Conservation (phyloP, 352 stramenopile genomes). For the Globisporangium cylindrosporum region DNA sequence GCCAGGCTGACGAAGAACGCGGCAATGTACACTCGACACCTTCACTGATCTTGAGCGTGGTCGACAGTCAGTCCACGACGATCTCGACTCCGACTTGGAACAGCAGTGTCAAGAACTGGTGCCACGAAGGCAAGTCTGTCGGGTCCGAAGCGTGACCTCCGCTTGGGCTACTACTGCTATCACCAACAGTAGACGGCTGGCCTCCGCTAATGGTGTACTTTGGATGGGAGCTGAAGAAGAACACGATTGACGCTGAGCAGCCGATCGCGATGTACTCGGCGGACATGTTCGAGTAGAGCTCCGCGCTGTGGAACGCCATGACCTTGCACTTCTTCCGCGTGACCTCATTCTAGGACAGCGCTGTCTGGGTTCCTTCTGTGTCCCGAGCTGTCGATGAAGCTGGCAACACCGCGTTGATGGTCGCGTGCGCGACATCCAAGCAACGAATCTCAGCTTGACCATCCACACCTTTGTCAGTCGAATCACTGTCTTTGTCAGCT, state of each 20-base stretch:
- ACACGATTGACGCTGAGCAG: conserved; percentile 40
- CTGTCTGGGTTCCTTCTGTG: background rate
- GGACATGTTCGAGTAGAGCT: conserved; percentile 44
- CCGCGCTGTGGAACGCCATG: conserved; percentile 12
- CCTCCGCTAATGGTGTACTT: conserved; percentile 22
- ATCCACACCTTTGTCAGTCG: background rate
- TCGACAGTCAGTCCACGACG: background rate
- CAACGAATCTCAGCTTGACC: background rate
- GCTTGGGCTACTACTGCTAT: background rate
- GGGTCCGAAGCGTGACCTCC: background rate
- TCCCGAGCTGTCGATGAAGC: background rate
- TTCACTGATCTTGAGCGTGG: background rate
- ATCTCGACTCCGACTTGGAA: background rate
- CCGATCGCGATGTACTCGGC: conserved; percentile 47
- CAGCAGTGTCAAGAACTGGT: background rate
- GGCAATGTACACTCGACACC: background rate
- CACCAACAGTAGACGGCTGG: background rate
- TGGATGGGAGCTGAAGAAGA: conserved; percentile 31
- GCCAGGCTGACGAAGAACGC: background rate
- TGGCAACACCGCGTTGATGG: background rate
- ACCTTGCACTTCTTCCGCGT: background rate
- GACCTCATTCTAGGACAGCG: background rate
- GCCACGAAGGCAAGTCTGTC: background rate
- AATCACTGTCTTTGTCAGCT: background rate
- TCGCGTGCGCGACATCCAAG: background rate